Percentiles rank a stretch among this genome's conserved stretches.
phyloP scores from a whole-genome alignment of 257 asterid genomes.

The Lithospermum erythrorhizon region DNA sequence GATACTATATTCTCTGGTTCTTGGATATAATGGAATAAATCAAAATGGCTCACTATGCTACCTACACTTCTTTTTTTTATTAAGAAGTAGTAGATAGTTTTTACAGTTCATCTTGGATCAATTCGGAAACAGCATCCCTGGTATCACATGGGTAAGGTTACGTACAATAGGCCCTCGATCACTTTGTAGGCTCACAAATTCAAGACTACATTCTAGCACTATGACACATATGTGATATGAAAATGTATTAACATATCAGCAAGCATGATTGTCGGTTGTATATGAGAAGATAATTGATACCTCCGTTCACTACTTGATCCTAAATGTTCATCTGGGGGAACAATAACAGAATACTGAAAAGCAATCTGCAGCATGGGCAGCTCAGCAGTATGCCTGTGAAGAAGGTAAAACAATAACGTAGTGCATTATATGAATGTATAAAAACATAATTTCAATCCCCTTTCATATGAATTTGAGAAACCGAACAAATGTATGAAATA shows the following conservation, averaged over 20 bases:
- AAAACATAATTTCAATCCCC: neutral
- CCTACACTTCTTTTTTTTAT: too few relatives aligned
- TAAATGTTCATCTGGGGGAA: constrained; percentile 60
- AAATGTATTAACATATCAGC: neutral
- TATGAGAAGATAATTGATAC: constrained; percentile 25
- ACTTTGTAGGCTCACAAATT: neutral
- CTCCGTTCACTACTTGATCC: constrained; percentile 47
- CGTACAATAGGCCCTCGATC: neutral
- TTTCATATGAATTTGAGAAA: too few relatives aligned
- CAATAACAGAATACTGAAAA: constrained; percentile 90
- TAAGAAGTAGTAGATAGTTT: too few relatives aligned
- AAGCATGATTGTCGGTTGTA: neutral
- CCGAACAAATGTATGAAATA: neutral
- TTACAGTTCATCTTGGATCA: too few relatives aligned
- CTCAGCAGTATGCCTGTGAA: constrained; percentile 73
- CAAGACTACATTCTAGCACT: neutral
- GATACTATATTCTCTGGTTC: too few relatives aligned
- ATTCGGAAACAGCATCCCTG: too few relatives aligned
- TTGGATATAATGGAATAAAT: too few relatives aligned
- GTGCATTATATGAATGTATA: neutral
- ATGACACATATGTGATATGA: neutral
- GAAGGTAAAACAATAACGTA: constrained; percentile 9
- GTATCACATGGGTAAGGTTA: too few relatives aligned
- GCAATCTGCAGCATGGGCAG: constrained; percentile 89
- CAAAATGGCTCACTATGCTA: too few relatives aligned